A percentile compares a stretch with the other conserved stretches of the same genome.
phyloP scores from a whole-genome alignment of 257 asterid species.

The Voacanga thouarsii region DNA sequence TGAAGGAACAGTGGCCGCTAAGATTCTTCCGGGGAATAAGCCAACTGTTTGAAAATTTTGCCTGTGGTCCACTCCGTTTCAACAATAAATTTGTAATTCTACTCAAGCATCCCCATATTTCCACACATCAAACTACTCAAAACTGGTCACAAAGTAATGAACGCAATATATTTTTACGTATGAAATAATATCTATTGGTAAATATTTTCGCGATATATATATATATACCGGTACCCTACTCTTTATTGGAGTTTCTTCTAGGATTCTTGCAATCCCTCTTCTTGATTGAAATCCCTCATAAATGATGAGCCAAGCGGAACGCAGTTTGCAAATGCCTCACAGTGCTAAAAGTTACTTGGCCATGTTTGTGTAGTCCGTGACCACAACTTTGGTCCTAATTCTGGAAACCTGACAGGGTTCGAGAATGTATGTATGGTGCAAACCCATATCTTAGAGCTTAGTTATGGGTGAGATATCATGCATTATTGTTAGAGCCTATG shows the following conservation, averaged over 20 bases:
- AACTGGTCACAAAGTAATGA: too few species aligned
- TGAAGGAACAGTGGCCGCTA: conserved; percentile 5
- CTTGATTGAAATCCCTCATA: neutral
- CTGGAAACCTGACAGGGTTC: neutral
- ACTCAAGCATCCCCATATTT: neutral
- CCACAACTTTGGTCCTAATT: neutral
- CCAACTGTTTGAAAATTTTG: conserved; percentile 12
- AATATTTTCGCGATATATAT: too few species aligned
- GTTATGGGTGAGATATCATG: conserved; percentile 1
- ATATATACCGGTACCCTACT: too few species aligned
- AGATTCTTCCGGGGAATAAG: conserved; percentile 23
- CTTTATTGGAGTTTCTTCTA: too few species aligned
- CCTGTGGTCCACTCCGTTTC: conserved; percentile 19
- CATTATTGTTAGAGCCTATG: neutral
- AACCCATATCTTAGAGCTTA: neutral
- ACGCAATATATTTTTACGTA: too few species aligned
- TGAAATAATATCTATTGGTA: too few species aligned
- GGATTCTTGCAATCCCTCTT: too few species aligned
- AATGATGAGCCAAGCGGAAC: too few species aligned
- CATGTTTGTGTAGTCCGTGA: neutral
- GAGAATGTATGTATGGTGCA: neutral
- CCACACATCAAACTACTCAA: conserved; percentile 8
- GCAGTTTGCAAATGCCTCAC: neutral
- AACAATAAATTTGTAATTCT: neutral
- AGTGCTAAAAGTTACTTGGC: neutral